These are phyloP conservation scores for Penicillium dipodomyicola DNA, from an alignment of 495 filamentous ascomycete species.

Conservation along the genomic window DNA sequence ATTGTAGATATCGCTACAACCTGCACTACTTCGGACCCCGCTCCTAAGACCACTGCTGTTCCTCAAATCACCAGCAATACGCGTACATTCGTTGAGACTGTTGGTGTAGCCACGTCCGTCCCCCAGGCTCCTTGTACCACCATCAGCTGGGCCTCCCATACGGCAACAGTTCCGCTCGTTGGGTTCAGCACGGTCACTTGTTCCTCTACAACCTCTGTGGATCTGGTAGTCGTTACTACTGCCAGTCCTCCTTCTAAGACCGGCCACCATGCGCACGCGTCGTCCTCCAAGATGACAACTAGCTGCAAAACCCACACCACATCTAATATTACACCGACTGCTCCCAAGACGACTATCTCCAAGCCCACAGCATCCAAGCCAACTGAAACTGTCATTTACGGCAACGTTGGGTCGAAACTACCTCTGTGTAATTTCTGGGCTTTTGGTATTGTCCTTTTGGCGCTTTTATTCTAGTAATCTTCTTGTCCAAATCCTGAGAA, in stretches of 20 bases:
- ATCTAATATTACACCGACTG: neutral
- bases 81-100: neutral
- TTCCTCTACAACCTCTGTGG: constrained; percentile 29
- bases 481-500: neutral
- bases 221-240: constrained; percentile 13
- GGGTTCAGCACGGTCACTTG: constrained; percentile 58
- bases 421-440: neutral
- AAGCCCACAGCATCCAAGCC: neutral
- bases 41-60: constrained; percentile 12
- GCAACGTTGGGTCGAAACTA: constrained; percentile 2
- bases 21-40: constrained; percentile 40
- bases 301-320: neutral
- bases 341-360: neutral
- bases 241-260: neutral
- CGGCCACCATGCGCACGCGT: neutral
- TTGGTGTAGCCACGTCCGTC: neutral
- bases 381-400: neutral
- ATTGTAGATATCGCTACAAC: constrained; percentile 69
- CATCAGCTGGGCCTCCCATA: constrained; percentile 57
- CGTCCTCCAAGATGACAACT: neutral
- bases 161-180: constrained; percentile 69
- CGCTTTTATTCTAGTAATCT: neutral
- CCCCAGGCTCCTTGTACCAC: constrained; percentile 56
- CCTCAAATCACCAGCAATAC: constrained; percentile 27
- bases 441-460: constrained; percentile 5